Evolutionary conservation across 768 basidiomycete species (phyloP), one percentile per base, ranked within the genome.

Genomic region (Suillus subalutaceus): DNA sequence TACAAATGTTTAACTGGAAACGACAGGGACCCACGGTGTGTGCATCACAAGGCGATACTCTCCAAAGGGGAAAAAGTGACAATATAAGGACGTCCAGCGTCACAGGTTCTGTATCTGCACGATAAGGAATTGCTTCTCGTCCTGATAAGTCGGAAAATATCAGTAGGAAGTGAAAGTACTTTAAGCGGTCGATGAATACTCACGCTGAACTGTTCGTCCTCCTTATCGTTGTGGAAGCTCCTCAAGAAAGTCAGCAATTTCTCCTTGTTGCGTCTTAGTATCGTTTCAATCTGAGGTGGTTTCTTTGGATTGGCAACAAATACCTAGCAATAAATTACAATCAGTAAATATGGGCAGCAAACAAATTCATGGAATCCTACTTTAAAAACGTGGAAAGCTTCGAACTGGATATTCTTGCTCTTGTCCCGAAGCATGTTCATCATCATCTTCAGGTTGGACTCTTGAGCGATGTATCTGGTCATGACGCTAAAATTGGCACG

Each of bases 281-380:
- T 99, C 46, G 79, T 80, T 72, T 96, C 96, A 67, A 99, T 97
- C 74, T 96, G 92, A 48, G 93, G 89, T 6, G 97, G 97, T 76
- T 99, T 99, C 88, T 97, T 97, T 37, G 97, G 97, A 76, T 99
- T 99, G 44, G 97, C 97, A 48, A 99, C 97, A 72, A 99, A 99
- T 16, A 99, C 94, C 94, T 92, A 68, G 16, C 6, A 26, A 41
- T 37, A 60, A 62, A 23, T 44, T n/a, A 62, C 23, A 41, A 44
- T 23, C 41, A 50, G 62, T 56, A 64, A 43, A 43, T 62, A 50
- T 23, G 20, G 12, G 6, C 26, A 12, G 15, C 53, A 55, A 59
- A 58, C 50, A 20, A 30, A 43, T 40, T 41, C 18, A 32, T 26
- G 37, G 37, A 18, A 3, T 73, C 86, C n/a, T 63, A 95, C 97